Percentiles rank a stretch among this genome's conserved stretches.
phyloP scores from a whole-genome alignment of 306 rosid genomes.

The Canavalia gladiata region DNA sequence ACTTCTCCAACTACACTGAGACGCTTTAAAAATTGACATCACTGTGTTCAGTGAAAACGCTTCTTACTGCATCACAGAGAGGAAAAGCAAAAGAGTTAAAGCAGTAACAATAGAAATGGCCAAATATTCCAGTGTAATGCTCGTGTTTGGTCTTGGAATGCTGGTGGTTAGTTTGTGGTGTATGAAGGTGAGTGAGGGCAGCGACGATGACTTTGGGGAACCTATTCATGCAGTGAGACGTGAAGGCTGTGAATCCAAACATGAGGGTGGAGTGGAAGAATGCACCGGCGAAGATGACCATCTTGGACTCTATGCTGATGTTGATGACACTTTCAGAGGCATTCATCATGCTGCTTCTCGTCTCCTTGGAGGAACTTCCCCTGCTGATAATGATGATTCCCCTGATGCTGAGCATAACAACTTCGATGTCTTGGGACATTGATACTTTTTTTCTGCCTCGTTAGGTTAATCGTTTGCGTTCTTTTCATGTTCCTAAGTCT shows the following conservation, averaged over 20 bases:
- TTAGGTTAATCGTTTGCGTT: neutral
- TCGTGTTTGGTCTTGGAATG: constrained; percentile 49
- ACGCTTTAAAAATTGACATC: constrained; percentile 19
- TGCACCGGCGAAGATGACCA: constrained; percentile 47
- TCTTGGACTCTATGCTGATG: constrained; percentile 47
- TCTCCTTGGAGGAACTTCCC: neutral
- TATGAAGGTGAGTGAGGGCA: constrained; percentile 16
- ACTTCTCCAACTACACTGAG: too few species aligned
- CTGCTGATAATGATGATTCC: constrained; percentile 25
- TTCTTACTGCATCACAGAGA: neutral
- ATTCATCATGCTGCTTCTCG: neutral
- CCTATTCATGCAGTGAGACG: neutral
- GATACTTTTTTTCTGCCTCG: neutral
- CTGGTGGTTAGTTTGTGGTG: constrained; percentile 41
- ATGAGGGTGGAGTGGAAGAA: constrained; percentile 33
- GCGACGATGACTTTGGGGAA: neutral
- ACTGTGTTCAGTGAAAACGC: neutral
- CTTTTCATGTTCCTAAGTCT: neutral
- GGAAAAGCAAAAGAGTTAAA: neutral
- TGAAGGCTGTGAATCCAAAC: constrained; percentile 3
- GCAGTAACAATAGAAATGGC: constrained; percentile 15
- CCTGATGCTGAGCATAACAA: constrained; percentile 37
- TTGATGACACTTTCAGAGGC: constrained; percentile 54
- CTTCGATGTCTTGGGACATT: constrained; percentile 49
- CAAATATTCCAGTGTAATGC: constrained; percentile 11